A percentile compares a stretch with the other conserved stretches of the same genome.
Evolutionary conservation across 2,329 filamentous ascomycete species (phyloP).

Genomic region (Nothophoma quercina): DNA sequence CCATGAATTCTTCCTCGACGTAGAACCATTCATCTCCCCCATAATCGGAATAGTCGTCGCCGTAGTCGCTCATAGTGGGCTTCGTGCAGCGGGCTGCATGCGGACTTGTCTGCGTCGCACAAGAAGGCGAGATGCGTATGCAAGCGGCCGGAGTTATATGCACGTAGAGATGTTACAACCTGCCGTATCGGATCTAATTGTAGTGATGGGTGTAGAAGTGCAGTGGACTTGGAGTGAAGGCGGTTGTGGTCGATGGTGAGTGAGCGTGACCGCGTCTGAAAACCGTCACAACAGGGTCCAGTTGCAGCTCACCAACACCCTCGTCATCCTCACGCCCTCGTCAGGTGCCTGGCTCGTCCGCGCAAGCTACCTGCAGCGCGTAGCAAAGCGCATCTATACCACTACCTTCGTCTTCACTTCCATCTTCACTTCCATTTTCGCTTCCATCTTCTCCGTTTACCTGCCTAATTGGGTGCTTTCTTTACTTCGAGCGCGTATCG

Average conservation of each 20-base stretch:
- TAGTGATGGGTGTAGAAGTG: neutral
- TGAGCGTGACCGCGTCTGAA: slow-evolving; percentile 10
- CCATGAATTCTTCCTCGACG: slow-evolving; percentile 54
- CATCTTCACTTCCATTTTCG: neutral
- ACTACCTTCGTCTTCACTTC: neutral
- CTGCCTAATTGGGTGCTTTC: slow-evolving; percentile 2
- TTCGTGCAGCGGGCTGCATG: slow-evolving; percentile 14
- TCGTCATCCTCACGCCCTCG: neutral
- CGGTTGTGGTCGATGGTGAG: slow-evolving; percentile 2
- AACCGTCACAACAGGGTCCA: slow-evolving; percentile 15
- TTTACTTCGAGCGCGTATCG: slow-evolving; percentile 11
- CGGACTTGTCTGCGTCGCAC: slow-evolving; percentile 11
- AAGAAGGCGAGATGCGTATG: slow-evolving; percentile 9
- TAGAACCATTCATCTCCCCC: slow-evolving; percentile 56
- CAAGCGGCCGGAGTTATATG: slow-evolving; percentile 8
- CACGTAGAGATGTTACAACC: neutral
- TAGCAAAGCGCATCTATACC: neutral
- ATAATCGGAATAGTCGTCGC: slow-evolving; percentile 48
- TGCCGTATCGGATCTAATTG: neutral
- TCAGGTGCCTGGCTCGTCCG: neutral
- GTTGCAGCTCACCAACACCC: neutral
- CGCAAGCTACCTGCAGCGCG: slow-evolving; percentile 5
- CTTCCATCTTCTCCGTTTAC: neutral
- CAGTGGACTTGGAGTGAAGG: slow-evolving; percentile 1
- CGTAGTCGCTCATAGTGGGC: slow-evolving; percentile 52